These are phyloP conservation scores for Candida yuanshanica DNA, from an alignment of 805 yeast species.

Conservation along the genomic window DNA sequence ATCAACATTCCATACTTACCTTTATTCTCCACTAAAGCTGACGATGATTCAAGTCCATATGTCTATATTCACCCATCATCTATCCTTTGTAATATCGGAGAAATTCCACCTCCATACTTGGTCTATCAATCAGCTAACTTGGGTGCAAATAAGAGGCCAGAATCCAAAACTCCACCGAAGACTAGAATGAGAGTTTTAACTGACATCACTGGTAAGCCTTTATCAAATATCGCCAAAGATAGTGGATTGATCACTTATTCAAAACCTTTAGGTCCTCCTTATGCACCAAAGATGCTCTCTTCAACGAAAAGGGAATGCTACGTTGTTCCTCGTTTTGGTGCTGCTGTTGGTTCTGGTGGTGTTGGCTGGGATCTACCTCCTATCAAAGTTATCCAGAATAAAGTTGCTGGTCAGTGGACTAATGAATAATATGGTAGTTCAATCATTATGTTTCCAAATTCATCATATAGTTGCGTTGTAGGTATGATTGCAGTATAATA, in stretches of 20 bases:
- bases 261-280: slow-evolving; percentile 87
- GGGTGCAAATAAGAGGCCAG: slow-evolving; percentile 41
- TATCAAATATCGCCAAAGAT: slow-evolving; percentile 69
- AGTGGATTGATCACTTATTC: slow-evolving; percentile 77
- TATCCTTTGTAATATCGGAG: slow-evolving; percentile 52
- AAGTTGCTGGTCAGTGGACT: slow-evolving; percentile 63
- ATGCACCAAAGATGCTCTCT: slow-evolving; percentile 67
- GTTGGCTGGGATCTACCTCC: slow-evolving; percentile 91
- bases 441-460: no score
- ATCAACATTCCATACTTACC: slow-evolving; percentile 63
- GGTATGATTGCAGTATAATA: background rate
- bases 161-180: slow-evolving; percentile 37
- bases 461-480: no score
- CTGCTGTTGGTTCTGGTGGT: slow-evolving; percentile 75
- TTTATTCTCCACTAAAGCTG: slow-evolving; percentile 33
- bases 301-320: slow-evolving; percentile 76
- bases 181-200: slow-evolving; percentile 70
- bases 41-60: slow-evolving; percentile 39
- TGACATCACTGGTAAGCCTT: slow-evolving; percentile 66
- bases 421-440: no score
- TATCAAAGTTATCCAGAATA: slow-evolving; percentile 67
- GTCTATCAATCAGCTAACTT: slow-evolving; percentile 66
- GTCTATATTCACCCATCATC: slow-evolving; percentile 83
- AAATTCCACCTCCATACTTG: slow-evolving; percentile 71
- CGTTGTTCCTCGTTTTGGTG: slow-evolving; percentile 88